Evolutionary conservation across 306 rosid species (phyloP).

Genomic region (Crataegus laevigata): DNA sequence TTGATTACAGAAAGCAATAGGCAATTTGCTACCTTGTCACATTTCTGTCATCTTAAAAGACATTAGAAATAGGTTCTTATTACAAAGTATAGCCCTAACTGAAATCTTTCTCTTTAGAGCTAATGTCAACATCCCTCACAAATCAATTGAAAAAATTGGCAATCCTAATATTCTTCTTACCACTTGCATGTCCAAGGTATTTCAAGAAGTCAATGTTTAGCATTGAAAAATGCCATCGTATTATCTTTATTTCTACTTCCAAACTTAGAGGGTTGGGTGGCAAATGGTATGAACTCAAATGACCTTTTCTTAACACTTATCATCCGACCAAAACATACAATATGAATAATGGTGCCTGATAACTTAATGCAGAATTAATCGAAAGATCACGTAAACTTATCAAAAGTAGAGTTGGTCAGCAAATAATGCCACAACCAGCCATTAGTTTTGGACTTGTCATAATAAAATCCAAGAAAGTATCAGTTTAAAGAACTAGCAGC

Average conservation of each 20-base stretch:
- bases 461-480: background rate
- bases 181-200: background rate
- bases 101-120: background rate
- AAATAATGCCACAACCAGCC: background rate
- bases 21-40: background rate
- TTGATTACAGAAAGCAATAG: no score
- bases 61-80: background rate
- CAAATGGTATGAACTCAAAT: background rate
- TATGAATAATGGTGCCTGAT: background rate
- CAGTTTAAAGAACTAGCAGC: background rate
- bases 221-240: background rate
- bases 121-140: background rate
- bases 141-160: background rate
- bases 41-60: background rate
- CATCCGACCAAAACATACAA: background rate
- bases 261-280: background rate
- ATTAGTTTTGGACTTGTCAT: background rate
- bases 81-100: background rate
- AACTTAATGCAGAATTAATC: background rate
- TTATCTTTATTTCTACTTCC: background rate
- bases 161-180: background rate
- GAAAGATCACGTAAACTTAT: background rate
- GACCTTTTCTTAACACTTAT: background rate
- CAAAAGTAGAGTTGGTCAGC: background rate
- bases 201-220: background rate